Conservation (phyloP, 352 stramenopile species). For the Stramenopiles sp. region DNA sequence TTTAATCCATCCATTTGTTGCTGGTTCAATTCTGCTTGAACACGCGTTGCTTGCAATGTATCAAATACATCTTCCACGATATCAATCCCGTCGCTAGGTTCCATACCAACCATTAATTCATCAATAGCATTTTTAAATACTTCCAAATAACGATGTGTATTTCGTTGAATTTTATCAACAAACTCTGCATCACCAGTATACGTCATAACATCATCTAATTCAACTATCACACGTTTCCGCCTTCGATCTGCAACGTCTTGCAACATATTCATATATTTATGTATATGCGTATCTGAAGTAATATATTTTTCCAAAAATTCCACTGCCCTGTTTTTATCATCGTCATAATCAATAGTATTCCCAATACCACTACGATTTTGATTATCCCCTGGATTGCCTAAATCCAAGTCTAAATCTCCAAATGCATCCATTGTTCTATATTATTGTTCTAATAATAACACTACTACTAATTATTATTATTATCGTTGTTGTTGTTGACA, state of each 20-base stretch:
- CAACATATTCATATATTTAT: background rate
- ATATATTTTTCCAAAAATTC: conserved; percentile 4
- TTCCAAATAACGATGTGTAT: conserved; percentile 59
- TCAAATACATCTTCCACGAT: conserved; percentile 44
- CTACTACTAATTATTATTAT: no score
- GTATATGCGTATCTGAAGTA: conserved; percentile 2
- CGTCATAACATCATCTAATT: background rate
- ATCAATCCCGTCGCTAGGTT: conserved; percentile 28
- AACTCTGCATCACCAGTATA: conserved; percentile 36
- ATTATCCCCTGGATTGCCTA: background rate
- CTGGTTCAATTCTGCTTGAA: conserved; percentile 26
- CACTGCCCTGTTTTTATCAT: background rate
- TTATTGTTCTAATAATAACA: no score
- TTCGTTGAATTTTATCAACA: conserved; percentile 49
- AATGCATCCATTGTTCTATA: background rate
- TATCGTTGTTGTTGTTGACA: no score
- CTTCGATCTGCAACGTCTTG: background rate
- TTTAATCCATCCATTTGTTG: conserved; percentile 30
- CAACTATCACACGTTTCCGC: background rate
- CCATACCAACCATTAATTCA: conserved; percentile 37
- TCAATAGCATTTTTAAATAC: conserved; percentile 63
- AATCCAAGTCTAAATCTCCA: background rate
- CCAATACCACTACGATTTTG: background rate
- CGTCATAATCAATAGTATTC: background rate
- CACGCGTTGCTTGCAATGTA: conserved; percentile 28